Evolutionary conservation across 306 rosid species (phyloP).

Genomic region (Acacia melanoxylon): DNA sequence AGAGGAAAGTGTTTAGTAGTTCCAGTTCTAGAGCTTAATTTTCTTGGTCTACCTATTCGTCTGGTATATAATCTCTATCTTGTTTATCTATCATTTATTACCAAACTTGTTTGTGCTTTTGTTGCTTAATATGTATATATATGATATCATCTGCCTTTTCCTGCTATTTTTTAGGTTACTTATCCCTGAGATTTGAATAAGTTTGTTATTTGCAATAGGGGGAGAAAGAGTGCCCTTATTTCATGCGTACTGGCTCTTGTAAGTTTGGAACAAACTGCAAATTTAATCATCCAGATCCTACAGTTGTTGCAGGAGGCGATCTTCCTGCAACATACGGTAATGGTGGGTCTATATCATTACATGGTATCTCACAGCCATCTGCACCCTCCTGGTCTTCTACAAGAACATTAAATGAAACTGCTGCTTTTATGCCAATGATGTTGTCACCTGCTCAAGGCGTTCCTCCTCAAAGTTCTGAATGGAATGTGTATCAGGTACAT

Average conservation of each 20-base stretch:
- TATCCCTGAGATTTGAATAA: conserved; percentile 9
- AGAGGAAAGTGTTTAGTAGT: conserved; percentile 39
- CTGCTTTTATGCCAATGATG: conserved; percentile 66
- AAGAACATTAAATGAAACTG: conserved; percentile 63
- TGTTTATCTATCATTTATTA: conserved; percentile 16
- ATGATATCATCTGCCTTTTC: conserved; percentile 3
- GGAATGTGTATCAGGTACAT: conserved; percentile 87
- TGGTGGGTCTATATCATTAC: conserved; percentile 54
- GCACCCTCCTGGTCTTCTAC: conserved; percentile 65
- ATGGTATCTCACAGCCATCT: conserved; percentile 56
- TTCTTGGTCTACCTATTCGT: conserved; percentile 92
- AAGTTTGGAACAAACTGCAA: conserved; percentile 89
- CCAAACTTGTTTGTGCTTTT: conserved; percentile 14
- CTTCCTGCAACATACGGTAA: conserved; percentile 57
- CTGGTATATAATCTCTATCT: conserved; percentile 51
- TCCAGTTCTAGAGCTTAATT: conserved; percentile 63
- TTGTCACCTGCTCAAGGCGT: conserved; percentile 58
- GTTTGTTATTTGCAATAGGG: conserved; percentile 53
- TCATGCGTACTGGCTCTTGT: conserved; percentile 94
- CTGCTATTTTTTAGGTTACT: conserved; percentile 14
- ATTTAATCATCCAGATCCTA: conserved; percentile 98
- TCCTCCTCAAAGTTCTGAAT: conserved; percentile 64
- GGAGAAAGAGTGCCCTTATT: conserved; percentile 85
- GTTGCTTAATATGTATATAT: background rate
- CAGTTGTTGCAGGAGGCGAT: conserved; percentile 60